These are phyloP conservation scores for Macrophomina pseudophaseolina DNA, from an alignment of 2,329 filamentous ascomycete genomes.

Conservation along the genomic window DNA sequence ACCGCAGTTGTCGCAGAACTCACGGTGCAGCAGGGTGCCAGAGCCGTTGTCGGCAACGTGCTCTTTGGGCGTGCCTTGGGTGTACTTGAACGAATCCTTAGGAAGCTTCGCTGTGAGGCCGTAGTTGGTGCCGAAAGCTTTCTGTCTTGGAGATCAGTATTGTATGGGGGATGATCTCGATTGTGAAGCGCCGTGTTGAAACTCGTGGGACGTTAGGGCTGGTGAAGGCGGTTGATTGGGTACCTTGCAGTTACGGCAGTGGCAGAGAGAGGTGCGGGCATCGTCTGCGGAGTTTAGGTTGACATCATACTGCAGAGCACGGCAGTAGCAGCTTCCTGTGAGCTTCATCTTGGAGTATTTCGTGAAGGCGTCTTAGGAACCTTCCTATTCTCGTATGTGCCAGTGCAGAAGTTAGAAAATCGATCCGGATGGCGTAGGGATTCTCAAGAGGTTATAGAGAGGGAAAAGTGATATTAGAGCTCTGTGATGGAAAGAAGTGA, in stretches of 20 bases:
- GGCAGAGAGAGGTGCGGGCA: slow-evolving; percentile 58
- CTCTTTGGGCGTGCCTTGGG: slow-evolving; percentile 37
- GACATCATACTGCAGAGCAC: slow-evolving; percentile 54
- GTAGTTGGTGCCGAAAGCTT: slow-evolving; percentile 58
- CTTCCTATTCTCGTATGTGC: neutral
- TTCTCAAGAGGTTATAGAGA: neutral
- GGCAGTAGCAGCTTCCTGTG: slow-evolving; percentile 56
- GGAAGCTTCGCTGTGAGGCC: slow-evolving; percentile 60
- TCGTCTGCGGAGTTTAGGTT: slow-evolving; percentile 51
- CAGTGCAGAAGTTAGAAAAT: neutral
- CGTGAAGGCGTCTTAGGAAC: neutral
- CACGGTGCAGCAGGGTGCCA: slow-evolving; percentile 47
- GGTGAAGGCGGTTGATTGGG: too few relatives aligned
- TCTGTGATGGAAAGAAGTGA: neutral
- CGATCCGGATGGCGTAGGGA: neutral
- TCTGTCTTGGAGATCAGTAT: slow-evolving; percentile 38
- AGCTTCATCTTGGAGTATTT: slow-evolving; percentile 28
- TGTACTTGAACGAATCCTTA: slow-evolving; percentile 50
- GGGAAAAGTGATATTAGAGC: neutral
- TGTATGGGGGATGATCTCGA: too few relatives aligned
- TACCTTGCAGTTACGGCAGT: slow-evolving; percentile 60
- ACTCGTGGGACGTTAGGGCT: neutral
- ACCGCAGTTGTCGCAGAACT: slow-evolving; percentile 60
- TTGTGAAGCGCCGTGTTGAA: too few relatives aligned
- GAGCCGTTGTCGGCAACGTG: slow-evolving; percentile 57